A percentile compares a stretch with the other conserved stretches of the same genome.
phyloP scores from a whole-genome alignment of 495 filamentous ascomycete genomes.

The Penicillium simplicissimum region DNA sequence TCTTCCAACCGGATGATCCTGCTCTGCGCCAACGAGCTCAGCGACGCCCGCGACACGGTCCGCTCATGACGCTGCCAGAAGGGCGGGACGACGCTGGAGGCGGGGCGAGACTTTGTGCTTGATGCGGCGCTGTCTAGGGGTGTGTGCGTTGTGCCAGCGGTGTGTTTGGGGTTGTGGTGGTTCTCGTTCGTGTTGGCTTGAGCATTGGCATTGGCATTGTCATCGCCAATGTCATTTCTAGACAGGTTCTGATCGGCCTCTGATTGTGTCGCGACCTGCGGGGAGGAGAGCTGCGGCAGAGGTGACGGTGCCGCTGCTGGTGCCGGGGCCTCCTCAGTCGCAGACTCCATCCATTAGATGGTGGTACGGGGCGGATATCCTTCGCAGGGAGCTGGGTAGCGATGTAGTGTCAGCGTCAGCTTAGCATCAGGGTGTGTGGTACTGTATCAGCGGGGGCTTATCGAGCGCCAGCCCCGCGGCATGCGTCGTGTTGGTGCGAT shows the following conservation, averaged over 20 bases:
- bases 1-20: constrained; percentile 66
- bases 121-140: constrained; percentile 9
- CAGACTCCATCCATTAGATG: constrained; percentile 54
- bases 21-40: constrained; percentile 40
- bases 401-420: neutral
- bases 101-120: constrained; percentile 34
- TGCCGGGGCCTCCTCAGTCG: constrained; percentile 45
- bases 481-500: neutral
- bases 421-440: neutral
- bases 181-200: neutral
- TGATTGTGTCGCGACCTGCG: constrained; percentile 7
- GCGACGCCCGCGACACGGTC: constrained; percentile 44
- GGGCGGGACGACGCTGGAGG: constrained; percentile 48
- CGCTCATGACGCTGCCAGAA: constrained; percentile 54
- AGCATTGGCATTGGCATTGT: neutral
- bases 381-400: neutral
- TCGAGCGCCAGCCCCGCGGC: neutral
- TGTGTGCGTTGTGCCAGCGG: constrained; percentile 10
- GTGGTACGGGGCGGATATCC: constrained; percentile 2
- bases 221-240: neutral
- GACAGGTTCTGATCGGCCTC: neutral
- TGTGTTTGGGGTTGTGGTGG: constrained; percentile 7
- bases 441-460: neutral
- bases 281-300: constrained; percentile 31
- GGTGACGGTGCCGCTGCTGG: constrained; percentile 33